Conservation (phyloP, 1,284 basidiomycete species). For the Mycena sp. region DNA sequence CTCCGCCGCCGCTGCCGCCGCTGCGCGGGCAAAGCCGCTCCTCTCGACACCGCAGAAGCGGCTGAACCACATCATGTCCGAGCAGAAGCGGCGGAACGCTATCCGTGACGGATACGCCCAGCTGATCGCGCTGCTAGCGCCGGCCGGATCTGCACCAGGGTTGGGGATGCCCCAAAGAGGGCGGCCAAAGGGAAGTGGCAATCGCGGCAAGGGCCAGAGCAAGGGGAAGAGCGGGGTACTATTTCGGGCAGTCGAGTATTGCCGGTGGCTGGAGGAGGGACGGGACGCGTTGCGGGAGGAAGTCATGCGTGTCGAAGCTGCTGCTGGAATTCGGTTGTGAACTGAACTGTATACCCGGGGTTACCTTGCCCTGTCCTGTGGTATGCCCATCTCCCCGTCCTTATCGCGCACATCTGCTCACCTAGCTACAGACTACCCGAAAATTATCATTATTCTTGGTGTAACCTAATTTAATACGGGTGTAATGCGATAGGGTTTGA, state of each 20-base stretch:
- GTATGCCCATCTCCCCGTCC: not conserved
- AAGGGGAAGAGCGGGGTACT: slow-evolving; percentile 86
- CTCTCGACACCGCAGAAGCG: slow-evolving; percentile 89
- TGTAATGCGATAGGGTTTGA: not conserved
- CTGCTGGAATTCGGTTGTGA: slow-evolving; percentile 61
- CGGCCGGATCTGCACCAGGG: slow-evolving; percentile 67
- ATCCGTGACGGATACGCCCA: slow-evolving; percentile 91
- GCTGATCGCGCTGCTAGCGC: slow-evolving; percentile 80
- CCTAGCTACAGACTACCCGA: not conserved
- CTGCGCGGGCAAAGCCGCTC: slow-evolving; percentile 57
- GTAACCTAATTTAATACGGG: not conserved
- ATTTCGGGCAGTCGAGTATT: slow-evolving; percentile 83
- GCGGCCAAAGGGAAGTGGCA: slow-evolving; percentile 81
- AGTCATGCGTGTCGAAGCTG: slow-evolving; percentile 68
- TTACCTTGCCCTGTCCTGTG: not conserved
- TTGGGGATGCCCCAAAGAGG: slow-evolving; percentile 81
- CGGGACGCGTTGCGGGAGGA: slow-evolving; percentile 70
- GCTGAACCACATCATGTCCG: slow-evolving; percentile 93
- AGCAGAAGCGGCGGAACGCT: slow-evolving; percentile 90
- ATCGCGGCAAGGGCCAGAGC: slow-evolving; percentile 66
- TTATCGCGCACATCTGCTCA: not conserved
- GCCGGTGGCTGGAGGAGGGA: slow-evolving; percentile 79
- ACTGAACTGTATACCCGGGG: slow-evolving; percentile 7
- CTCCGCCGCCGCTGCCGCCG: slow-evolving; percentile 26
- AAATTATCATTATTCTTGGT: slow-evolving; percentile 5